Evolutionary conservation across 257 asterid genomes (phyloP), one percentile per base, ranked within the genome.

Genomic region (Nemophila menziesii): DNA sequence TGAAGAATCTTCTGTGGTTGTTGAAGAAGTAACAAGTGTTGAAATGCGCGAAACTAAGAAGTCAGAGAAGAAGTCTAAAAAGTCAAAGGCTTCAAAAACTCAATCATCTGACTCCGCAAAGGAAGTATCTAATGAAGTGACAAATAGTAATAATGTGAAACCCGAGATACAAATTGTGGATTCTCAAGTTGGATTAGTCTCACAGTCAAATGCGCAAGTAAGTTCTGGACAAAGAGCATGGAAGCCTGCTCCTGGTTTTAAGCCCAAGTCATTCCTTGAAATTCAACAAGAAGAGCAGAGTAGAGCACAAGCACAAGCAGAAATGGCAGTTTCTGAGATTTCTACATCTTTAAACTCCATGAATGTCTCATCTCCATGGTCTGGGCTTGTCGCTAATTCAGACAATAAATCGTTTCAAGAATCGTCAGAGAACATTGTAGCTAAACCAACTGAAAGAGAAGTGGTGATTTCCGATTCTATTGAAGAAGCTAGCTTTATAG

Each of bases 231-330:
- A 65, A 39, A 79, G 92, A 18, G 93, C 89, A 41, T 90, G 99
- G 99, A 90, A 90, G 71, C 84, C 84, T 60, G 94, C 99, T 54
- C 92, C 99, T 55, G 95, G 93, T 51, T 82, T 90, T 72, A 86
- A 73, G 68, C 92, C 95, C 6, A 90, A 82, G 64, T 85, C 99
- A 16, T 56, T 90, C 5, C 48, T 85, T 33, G 99, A 90, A 60
- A 90, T 85, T 67, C 99, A 90, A 41, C 84, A 67, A 65, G 99
- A 90, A 69, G 96, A 90, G 69, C 93, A 86, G 76, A 74, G 82
- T 49, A 82, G 92, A 69, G 90, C 86, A 20, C 78, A 48, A 20
- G 77, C 58, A 52, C 78, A 48, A 20, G 77, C 58, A 52, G 89
- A 71, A 62, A 58, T 61, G 33, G 69, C 63, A 56, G 70, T 57